Base-by-base conservation (phyloP, 2,329 filamentous ascomycete genomes). In the Colletotrichum lini region DNA sequence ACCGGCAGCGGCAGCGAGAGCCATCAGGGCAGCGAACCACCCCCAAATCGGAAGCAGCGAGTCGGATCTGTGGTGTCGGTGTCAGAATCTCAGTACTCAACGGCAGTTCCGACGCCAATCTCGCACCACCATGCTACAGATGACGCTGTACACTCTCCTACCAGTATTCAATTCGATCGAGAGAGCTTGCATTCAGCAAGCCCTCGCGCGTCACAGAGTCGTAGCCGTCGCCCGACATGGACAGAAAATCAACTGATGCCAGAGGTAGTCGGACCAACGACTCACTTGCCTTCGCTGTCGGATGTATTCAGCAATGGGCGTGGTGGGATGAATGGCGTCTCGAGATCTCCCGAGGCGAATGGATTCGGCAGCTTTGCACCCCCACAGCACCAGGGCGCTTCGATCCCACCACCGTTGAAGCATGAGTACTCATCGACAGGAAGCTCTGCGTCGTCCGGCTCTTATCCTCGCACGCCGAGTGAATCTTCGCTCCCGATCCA, bases 401-500 rank as follows among this genome's bases (percentile, higher is more conserved):
- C 73, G 16, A 69, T 67, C 3, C 67, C 80, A 23, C 85, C 86
- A 1, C 77, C 81, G 2, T 76, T 88, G 45, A 83, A 80, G 49
- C 84, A 85, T 38, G 85, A 88, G 53, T 80, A 82, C 23, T 85
- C 84, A 3, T 86, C 84, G 4, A 79, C 75, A 18, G 83, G 83
- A 42, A 87, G 84, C 57, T 85, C 86, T 2, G 76, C 79, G 2
- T 82, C 79, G 16, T 84, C 85, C 1, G 80, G 80, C 26, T 76
- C 70, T 3, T 78, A 78, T n/a, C 81, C 84, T 2, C 81, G 87
- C 52, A 85, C 84, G 5, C 82, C 85, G 0, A 83, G 85, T 57
- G 88, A 89, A 47, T 84, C 86, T 0, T 81, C 86, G 1, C 74
- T 90, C 13, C 87, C 88, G 1, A 89, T 90, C 30, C 87, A 89